phyloP scores from a whole-genome alignment of 108 stramenopile species.

The Skeletonema tropicum region DNA sequence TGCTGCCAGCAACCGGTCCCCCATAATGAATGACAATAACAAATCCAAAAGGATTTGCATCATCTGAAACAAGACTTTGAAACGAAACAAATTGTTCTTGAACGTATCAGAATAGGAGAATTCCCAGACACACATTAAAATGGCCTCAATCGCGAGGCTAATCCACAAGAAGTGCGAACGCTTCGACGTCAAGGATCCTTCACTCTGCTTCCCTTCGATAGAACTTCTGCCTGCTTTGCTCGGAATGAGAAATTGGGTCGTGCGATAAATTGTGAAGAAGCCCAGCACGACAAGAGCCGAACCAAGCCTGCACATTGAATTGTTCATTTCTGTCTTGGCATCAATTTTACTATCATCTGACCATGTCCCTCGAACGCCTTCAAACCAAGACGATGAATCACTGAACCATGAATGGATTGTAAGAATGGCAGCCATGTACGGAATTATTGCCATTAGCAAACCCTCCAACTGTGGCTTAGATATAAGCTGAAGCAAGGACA shows the following conservation, averaged over 20 bases:
- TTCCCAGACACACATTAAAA: conserved; percentile 71
- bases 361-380: conserved; percentile 66
- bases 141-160: conserved; percentile 42
- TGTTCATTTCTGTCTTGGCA: conserved; percentile 48
- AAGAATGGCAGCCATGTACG: conserved; percentile 50
- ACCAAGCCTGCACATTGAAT: conserved; percentile 73
- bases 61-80: conserved; percentile 73
- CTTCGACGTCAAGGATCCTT: conserved; percentile 68
- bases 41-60: conserved; percentile 66
- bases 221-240: background rate
- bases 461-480: conserved; percentile 69
- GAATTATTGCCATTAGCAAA: conserved; percentile 59
- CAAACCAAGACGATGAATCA: conserved; percentile 48
- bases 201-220: conserved; percentile 52
- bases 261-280: conserved; percentile 53
- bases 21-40: conserved; percentile 50
- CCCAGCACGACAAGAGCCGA: conserved; percentile 63
- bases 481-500: conserved; percentile 59
- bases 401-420: conserved; percentile 59
- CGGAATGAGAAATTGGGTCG: conserved; percentile 45
- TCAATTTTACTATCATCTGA: conserved; percentile 50
- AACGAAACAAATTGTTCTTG: conserved; percentile 60
- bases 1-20: conserved; percentile 66
- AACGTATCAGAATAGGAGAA: conserved; percentile 80
- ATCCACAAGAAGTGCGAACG: conserved; percentile 69